phyloP scores from a whole-genome alignment of 441 rosid species.

The Syzygium malaccense region DNA sequence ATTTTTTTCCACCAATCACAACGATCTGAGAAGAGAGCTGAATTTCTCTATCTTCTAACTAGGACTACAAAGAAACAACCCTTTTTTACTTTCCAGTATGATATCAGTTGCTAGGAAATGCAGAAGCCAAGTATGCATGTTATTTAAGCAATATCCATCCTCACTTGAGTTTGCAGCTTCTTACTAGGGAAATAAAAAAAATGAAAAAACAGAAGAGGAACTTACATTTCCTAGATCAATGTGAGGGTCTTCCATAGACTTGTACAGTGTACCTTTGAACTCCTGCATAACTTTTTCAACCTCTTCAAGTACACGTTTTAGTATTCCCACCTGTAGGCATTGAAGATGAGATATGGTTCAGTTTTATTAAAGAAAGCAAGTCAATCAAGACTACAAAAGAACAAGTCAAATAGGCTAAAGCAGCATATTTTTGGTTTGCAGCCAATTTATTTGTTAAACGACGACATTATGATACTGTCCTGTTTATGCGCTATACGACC shows the following conservation, averaged over 20 bases:
- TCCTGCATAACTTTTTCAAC: slow-evolving; percentile 96
- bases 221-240: slow-evolving; percentile 87
- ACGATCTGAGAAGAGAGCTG: background rate
- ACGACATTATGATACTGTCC: background rate
- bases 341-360: background rate
- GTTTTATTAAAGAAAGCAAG: background rate
- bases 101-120: background rate
- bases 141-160: background rate
- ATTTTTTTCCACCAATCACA: background rate
- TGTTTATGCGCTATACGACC: background rate
- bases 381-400: background rate
- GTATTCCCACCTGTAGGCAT: slow-evolving; percentile 75
- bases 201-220: background rate
- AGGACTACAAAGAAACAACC: background rate
- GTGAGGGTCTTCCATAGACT: slow-evolving; percentile 95
- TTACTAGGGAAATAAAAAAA: background rate
- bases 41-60: background rate
- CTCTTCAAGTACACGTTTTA: slow-evolving; percentile 97
- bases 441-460: background rate
- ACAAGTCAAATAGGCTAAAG: background rate
- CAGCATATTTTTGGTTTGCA: background rate
- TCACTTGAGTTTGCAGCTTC: background rate
- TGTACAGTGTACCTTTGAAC: slow-evolving; percentile 89
- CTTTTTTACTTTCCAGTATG: background rate
- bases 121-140: background rate